Percentiles rank a stretch among this genome's conserved stretches.
Conservation (phyloP, 2,329 filamentous ascomycete species). For the Colletotrichum siamense region DNA sequence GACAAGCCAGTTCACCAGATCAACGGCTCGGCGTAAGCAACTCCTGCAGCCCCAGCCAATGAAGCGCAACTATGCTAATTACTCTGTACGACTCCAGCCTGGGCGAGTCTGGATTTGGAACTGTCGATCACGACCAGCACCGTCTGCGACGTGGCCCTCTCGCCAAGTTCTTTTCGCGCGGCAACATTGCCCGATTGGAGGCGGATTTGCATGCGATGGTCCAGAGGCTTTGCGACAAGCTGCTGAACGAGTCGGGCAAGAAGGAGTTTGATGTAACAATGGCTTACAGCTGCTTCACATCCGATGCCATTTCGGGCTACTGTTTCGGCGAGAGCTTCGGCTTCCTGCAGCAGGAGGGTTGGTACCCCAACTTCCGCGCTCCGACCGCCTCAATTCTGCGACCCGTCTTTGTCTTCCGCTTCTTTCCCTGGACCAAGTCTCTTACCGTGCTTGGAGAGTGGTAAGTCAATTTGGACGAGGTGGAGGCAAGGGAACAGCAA, state of each 20-base stretch:
- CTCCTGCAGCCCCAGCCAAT: not conserved
- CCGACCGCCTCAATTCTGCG: conserved; percentile 24
- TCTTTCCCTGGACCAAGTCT: conserved; percentile 27
- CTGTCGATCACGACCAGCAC: conserved; percentile 30
- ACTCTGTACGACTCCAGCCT: conserved; percentile 15
- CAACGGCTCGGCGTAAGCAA: conserved; percentile 16
- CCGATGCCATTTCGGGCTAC: conserved; percentile 43
- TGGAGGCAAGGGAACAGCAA: not conserved
- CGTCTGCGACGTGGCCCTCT: conserved; percentile 30
- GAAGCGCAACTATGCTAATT: not conserved
- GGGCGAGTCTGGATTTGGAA: conserved; percentile 27
- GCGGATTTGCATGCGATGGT: conserved; percentile 28
- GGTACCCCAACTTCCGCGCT: conserved; percentile 39
- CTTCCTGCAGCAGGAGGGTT: conserved; percentile 35
- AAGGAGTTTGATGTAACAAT: conserved; percentile 36
- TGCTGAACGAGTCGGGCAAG: conserved; percentile 29
- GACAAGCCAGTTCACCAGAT: conserved; percentile 24
- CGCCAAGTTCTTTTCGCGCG: conserved; percentile 35
- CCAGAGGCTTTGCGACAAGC: conserved; percentile 33
- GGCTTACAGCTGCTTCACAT: conserved; percentile 44
- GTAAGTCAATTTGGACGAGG: not conserved
- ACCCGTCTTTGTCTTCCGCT: conserved; percentile 28
- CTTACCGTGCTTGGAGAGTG: conserved; percentile 18
- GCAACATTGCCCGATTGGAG: conserved; percentile 35
- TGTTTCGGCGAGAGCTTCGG: conserved; percentile 42